Conservation (phyloP, 352 stramenopile species). For the Thalassiosira hispida region DNA sequence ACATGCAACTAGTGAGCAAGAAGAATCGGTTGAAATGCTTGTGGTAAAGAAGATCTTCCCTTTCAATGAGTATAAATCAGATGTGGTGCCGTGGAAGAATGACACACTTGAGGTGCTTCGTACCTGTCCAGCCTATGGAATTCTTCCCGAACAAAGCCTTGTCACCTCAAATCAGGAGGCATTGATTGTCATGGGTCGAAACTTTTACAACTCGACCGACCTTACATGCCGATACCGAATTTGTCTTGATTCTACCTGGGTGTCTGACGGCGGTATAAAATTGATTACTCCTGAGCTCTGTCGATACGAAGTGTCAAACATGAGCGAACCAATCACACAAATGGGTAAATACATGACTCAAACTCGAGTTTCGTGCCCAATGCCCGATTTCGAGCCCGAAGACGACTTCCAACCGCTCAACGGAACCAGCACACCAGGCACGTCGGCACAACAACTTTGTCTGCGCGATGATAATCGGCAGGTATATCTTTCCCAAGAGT, state of each 20-base stretch:
- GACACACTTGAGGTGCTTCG: conserved; percentile 93
- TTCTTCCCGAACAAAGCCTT: conserved; percentile 42
- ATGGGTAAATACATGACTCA: conserved; percentile 49
- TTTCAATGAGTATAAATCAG: conserved; percentile 86
- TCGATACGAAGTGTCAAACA: conserved; percentile 22
- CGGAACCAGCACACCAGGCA: background rate
- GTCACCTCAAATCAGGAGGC: conserved; percentile 68
- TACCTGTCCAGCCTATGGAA: conserved; percentile 84
- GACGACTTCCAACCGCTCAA: conserved; percentile 29
- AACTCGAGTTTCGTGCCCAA: conserved; percentile 50
- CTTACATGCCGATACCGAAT: conserved; percentile 88
- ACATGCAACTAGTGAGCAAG: conserved; percentile 69
- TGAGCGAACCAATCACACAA: conserved; percentile 34
- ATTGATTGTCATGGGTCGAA: conserved; percentile 93
- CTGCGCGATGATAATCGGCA: conserved; percentile 43
- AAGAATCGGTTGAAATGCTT: conserved; percentile 88
- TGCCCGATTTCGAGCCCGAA: conserved; percentile 34
- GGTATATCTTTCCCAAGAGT: conserved; percentile 58
- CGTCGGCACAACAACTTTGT: conserved; percentile 27
- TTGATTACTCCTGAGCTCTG: conserved; percentile 41
- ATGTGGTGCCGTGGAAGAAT: conserved; percentile 90
- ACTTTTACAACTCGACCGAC: conserved; percentile 90
- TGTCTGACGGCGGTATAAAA: conserved; percentile 18
- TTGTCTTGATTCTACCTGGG: conserved; percentile 41
- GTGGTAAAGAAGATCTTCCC: conserved; percentile 91